phyloP scores from a whole-genome alignment of 768 basidiomycete genomes.

The Xerocomus brunneocitrinus region DNA sequence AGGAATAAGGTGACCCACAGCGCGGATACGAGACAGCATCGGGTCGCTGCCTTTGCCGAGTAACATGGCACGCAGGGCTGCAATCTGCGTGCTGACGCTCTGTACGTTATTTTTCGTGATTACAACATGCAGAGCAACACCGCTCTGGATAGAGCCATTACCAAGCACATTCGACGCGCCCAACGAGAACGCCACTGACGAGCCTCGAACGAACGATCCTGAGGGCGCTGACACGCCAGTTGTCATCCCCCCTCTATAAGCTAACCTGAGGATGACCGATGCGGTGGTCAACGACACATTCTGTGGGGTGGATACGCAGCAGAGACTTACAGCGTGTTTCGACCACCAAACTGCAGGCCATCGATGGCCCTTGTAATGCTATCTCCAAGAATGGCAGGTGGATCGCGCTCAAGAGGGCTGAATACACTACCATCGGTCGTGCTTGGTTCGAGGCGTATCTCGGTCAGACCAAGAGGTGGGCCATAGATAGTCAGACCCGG shows the following conservation, averaged over 20 bases:
- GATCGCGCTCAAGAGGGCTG: conserved; percentile 46
- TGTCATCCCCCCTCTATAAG: conserved; percentile 66
- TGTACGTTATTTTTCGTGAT: conserved; percentile 38
- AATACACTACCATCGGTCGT: conserved; percentile 64
- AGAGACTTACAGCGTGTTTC: conserved; percentile 9
- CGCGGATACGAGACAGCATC: conserved; percentile 14
- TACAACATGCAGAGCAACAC: conserved; percentile 59
- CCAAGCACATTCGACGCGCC: conserved; percentile 33
- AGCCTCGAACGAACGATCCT: conserved; percentile 51
- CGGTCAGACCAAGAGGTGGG: conserved; percentile 61
- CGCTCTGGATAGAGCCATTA: conserved; percentile 36
- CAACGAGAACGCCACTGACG: conserved; percentile 60
- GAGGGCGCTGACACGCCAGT: conserved; percentile 49
- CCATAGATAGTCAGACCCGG: conserved; percentile 74
- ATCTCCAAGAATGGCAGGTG: conserved; percentile 30
- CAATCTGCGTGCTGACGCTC: conserved; percentile 66
- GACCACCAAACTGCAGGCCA: conserved; percentile 21
- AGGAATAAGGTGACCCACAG: conserved; percentile 3
- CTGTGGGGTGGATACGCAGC: neutral
- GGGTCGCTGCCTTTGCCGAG: conserved; percentile 47
- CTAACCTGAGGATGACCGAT: conserved; percentile 38
- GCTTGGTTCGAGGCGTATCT: conserved; percentile 62
- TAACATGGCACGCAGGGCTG: conserved; percentile 57
- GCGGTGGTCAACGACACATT: neutral
- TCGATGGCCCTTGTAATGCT: conserved; percentile 38